Base-by-base conservation (phyloP, 2,329 filamentous ascomycete species). In the Fusarium incarnatum region DNA sequence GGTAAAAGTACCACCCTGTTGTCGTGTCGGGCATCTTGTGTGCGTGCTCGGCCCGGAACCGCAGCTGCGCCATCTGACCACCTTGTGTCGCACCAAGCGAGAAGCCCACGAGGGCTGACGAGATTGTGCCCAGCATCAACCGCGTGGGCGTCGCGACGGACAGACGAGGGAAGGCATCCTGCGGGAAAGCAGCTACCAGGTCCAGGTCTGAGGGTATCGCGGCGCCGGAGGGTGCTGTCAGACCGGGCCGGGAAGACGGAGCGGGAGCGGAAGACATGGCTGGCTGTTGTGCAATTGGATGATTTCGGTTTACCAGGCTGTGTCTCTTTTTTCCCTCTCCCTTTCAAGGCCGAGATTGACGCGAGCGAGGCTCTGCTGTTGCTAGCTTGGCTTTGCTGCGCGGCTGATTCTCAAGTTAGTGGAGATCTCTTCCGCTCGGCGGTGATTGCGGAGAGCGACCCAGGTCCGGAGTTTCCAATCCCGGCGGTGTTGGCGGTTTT, bases 1-100 rank as follows among this genome's bases (percentile, higher is more conserved):
- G 95, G 81, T 99, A 99, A n/a, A 98, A 88, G 78, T 95, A 99
- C 96, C 96, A 99, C 20, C 94, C 95, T 4, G 90, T 89, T 27
- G 93, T 90, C 2, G 91, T 91, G 6, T 88, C 90, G 22, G 96
- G 96, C 67, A 98, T 89, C 71, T 95, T 92, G 84, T 99, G 96
- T 2, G 96, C 94, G 78, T 99, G 97, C 81, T 99, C 96, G 64
- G 96, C 96, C 58, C 95, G 91, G 83, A 98, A 99, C 41, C 92
- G 91, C 61, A 97, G 85, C 54, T 92, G 91, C 1, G 93, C 88
- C 77, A 87, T 89, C 76, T 90, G 90, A 62, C 90, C 90, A 25
- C 93, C 94, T 59, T 94, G 89, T 9, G 89, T 85, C 20, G 90
- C 83, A 27, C 94, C 94, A 15, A 97, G 83, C 2, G 83, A 83